These are phyloP conservation scores for Xylaria longipes DNA, from an alignment of 495 filamentous ascomycete genomes.

Conservation along the genomic window DNA sequence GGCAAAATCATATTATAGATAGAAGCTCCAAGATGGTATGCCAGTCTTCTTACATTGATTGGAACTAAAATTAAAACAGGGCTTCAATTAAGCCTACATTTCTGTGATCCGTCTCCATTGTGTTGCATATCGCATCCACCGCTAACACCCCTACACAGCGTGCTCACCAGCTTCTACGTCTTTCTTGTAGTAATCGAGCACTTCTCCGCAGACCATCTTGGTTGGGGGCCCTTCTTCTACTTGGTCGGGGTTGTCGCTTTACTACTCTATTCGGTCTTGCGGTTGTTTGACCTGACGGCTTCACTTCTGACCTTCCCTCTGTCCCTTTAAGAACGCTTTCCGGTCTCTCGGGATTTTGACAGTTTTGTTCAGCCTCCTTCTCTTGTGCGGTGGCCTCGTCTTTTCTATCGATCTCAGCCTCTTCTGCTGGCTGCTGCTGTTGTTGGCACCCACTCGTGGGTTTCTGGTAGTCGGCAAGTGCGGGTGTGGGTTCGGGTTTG, in stretches of 20 bases:
- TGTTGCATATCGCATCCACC: background rate
- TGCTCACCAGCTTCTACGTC: background rate
- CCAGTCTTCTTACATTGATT: too few relatives aligned
- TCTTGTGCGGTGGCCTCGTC: background rate
- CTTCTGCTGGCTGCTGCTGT: background rate
- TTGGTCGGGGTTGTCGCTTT: background rate
- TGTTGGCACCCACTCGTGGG: background rate
- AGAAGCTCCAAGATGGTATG: too few relatives aligned
- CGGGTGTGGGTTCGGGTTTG: background rate
- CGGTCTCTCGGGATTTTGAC: background rate
- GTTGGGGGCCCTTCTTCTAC: background rate
- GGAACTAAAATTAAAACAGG: too few relatives aligned
- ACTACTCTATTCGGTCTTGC: background rate
- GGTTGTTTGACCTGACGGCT: background rate
- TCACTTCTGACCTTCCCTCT: background rate
- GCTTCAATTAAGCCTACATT: background rate
- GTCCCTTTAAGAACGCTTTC: background rate
- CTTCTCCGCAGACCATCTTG: background rate
- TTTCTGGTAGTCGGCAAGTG: background rate
- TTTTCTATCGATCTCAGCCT: background rate
- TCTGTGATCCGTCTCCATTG: background rate
- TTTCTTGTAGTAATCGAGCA: background rate
- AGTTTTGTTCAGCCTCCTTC: background rate
- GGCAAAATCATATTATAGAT: too few relatives aligned
- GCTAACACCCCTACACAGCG: background rate